These are phyloP conservation scores for Punica granatum DNA, from an alignment of 345 rosid genomes.

Conservation along the genomic window DNA sequence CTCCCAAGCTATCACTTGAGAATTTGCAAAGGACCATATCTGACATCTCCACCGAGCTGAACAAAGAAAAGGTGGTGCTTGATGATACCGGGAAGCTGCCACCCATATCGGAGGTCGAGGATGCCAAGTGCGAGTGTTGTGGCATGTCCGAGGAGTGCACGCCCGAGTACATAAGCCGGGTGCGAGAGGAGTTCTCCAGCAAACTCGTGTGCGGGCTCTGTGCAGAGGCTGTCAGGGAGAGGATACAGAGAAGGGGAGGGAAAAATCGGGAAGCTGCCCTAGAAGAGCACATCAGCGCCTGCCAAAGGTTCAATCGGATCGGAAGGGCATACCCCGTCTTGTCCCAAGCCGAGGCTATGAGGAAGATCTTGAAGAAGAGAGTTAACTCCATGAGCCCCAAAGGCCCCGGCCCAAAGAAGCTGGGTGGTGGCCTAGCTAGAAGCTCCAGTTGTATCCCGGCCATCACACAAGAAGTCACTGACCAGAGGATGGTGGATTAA, in stretches of 20 bases:
- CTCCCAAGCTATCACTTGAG: constrained; percentile 27
- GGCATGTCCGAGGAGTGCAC: constrained; percentile 93
- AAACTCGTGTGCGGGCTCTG: constrained; percentile 75
- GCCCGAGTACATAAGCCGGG: constrained; percentile 43
- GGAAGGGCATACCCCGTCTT: constrained; percentile 68
- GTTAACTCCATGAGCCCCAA: constrained; percentile 34
- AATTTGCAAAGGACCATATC: constrained; percentile 56
- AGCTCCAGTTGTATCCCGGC: constrained; percentile 80
- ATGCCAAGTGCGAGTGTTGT: constrained; percentile 87
- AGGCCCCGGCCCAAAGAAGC: constrained; percentile 17
- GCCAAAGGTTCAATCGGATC: constrained; percentile 57
- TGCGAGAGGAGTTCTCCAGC: constrained; percentile 53
- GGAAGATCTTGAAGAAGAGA: constrained; percentile 59
- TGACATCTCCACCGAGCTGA: constrained; percentile 49
- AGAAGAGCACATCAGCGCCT: constrained; percentile 53
- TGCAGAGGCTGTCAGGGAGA: constrained; percentile 61
- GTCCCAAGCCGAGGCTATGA: constrained; percentile 81
- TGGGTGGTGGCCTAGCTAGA: constrained; percentile 35
- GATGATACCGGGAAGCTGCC: constrained; percentile 8
- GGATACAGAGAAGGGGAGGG: constrained; percentile 52
- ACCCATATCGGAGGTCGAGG: constrained; percentile 56
- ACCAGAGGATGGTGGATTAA: constrained; percentile 5
- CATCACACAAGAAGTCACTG: constrained; percentile 36
- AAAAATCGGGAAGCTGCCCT: constrained; percentile 55
- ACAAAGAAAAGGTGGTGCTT: constrained; percentile 27